These are phyloP conservation scores for Trichoderma pleuroti DNA, from an alignment of 2,329 filamentous ascomycete species.

Conservation along the genomic window DNA sequence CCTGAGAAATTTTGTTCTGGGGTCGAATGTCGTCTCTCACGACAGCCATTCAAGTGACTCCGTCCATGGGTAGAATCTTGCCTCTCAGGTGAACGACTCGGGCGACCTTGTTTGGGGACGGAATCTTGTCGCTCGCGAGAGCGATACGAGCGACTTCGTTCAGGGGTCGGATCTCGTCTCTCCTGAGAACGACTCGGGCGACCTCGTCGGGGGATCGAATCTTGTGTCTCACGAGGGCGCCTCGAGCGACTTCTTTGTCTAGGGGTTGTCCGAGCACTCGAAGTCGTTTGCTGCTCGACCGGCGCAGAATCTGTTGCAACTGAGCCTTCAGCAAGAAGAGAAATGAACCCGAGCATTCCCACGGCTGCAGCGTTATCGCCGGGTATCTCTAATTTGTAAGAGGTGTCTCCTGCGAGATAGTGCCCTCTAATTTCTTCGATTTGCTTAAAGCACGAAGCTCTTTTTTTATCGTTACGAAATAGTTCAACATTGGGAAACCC, in stretches of 20 bases:
- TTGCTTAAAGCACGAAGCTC: too few relatives aligned
- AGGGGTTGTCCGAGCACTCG: fast-evolving
- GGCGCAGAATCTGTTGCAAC: neutral
- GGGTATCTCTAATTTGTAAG: too few relatives aligned
- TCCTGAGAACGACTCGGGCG: neutral
- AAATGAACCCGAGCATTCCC: too few relatives aligned
- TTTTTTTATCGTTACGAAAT: too few relatives aligned
- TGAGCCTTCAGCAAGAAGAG: too few relatives aligned
- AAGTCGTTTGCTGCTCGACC: neutral
- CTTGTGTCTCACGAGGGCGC: neutral
- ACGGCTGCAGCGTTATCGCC: too few relatives aligned
- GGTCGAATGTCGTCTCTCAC: neutral
- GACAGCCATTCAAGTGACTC: too few relatives aligned
- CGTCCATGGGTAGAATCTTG: neutral
- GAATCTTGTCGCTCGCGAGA: neutral
- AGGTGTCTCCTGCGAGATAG: too few relatives aligned
- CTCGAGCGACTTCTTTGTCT: neutral
- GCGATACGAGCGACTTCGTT: neutral
- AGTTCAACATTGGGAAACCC: too few relatives aligned
- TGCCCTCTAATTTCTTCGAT: too few relatives aligned
- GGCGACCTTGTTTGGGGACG: neutral
- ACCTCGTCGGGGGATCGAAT: neutral
- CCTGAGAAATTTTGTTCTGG: neutral
- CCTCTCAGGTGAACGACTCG: neutral
- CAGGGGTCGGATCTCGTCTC: neutral